phyloP scores from a whole-genome alignment of 2,329 filamentous ascomycete genomes.

The Aaosphaeria arxii region DNA sequence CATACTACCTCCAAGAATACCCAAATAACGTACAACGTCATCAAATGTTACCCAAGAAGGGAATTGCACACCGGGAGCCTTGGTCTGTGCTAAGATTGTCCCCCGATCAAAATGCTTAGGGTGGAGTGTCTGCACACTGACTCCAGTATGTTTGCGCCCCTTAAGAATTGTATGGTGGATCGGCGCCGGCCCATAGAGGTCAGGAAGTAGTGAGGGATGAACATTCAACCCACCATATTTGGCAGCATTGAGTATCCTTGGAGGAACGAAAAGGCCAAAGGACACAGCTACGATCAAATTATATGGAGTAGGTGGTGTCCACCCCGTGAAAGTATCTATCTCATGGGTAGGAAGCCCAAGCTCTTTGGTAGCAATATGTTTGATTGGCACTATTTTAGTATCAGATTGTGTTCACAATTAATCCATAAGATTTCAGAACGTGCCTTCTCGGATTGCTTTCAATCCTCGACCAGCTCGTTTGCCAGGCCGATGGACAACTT shows the following conservation, averaged over 20 bases:
- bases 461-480: constrained; percentile 76
- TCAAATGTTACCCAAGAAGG: constrained; percentile 48
- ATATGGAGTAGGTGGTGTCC: constrained; percentile 49
- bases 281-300: constrained; percentile 85
- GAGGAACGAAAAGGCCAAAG: constrained; percentile 86
- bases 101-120: constrained; percentile 75
- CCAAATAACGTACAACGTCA: constrained; percentile 53
- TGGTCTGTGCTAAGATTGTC: constrained; percentile 65
- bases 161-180: constrained; percentile 79
- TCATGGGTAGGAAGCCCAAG: constrained; percentile 69
- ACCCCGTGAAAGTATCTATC: constrained; percentile 77
- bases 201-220: constrained; percentile 86
- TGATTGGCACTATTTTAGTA: constrained; percentile 64
- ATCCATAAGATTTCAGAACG: constrained; percentile 8
- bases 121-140: constrained; percentile 86
- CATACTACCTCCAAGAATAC: constrained; percentile 65
- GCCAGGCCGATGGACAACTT: constrained; percentile 78
- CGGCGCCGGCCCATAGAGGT: constrained; percentile 82
- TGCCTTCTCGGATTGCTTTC: constrained; percentile 66
- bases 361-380: constrained; percentile 56
- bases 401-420: constrained; percentile 7
- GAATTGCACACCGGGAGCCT: constrained; percentile 54
- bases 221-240: constrained; percentile 89
- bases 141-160: constrained; percentile 61
- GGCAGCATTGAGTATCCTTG: constrained; percentile 65